Conservation (phyloP, 2,329 filamentous ascomycete species). For the Alternaria sp. region DNA sequence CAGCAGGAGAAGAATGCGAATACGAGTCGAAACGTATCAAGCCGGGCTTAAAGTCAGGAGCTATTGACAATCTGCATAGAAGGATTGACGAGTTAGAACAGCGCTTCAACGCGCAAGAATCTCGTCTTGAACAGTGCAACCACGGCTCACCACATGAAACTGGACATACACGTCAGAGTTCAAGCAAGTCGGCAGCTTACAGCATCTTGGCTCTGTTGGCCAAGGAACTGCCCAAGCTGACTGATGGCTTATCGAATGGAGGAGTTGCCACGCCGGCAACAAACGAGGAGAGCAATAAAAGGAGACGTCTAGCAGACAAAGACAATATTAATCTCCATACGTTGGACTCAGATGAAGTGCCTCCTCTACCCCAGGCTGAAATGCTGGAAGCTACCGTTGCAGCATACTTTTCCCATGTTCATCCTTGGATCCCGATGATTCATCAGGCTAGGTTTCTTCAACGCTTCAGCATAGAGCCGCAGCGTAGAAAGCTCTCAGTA, state of each 20-base stretch:
- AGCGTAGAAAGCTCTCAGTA: background rate
- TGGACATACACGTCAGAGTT: background rate
- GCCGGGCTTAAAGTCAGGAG: background rate
- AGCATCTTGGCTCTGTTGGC: background rate
- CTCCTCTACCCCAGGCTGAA: background rate
- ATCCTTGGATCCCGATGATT: conserved; percentile 32
- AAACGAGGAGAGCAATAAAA: background rate
- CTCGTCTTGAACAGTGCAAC: background rate
- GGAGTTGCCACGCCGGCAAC: background rate
- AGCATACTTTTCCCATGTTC: conserved; percentile 25
- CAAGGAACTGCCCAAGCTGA: background rate
- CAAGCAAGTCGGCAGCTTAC: background rate
- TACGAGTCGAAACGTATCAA: background rate
- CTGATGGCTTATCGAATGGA: background rate
- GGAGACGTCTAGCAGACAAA: background rate
- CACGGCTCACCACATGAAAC: background rate
- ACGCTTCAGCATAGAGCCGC: background rate
- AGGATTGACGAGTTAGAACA: background rate
- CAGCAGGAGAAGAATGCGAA: background rate
- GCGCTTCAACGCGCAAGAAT: background rate
- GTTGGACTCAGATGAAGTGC: background rate
- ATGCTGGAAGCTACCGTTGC: conserved; percentile 2
- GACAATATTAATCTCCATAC: background rate
- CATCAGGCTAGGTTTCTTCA: conserved; percentile 25
- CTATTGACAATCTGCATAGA: background rate